phyloP scores from a whole-genome alignment of 495 filamentous ascomycete species.

The Neurospora cerealis region DNA sequence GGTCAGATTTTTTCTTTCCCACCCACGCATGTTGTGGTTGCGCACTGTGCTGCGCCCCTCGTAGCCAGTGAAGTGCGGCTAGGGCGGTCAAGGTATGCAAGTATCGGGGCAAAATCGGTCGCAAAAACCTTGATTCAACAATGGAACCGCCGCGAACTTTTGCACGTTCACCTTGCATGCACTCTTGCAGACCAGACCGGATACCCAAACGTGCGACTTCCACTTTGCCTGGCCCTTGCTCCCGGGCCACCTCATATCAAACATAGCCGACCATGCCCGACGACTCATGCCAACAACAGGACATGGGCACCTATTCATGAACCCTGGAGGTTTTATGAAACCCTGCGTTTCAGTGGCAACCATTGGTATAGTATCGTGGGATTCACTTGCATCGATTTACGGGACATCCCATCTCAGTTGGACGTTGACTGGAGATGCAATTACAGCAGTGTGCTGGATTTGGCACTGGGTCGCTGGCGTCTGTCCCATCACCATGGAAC shows the following conservation, averaged over 20 bases:
- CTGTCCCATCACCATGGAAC: background rate
- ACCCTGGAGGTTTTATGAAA: background rate
- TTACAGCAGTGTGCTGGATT: background rate
- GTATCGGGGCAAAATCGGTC: background rate
- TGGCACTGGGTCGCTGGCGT: background rate
- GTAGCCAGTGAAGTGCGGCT: background rate
- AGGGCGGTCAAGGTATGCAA: background rate
- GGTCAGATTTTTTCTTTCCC: slow-evolving; percentile 22
- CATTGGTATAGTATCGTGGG: background rate
- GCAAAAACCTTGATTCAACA: background rate
- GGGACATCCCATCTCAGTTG: background rate
- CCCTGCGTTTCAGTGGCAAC: background rate
- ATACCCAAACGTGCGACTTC: background rate
- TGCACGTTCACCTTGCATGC: background rate
- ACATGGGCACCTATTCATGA: background rate
- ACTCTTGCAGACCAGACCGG: background rate
- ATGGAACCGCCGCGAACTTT: background rate
- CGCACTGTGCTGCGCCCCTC: background rate
- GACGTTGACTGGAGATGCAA: background rate
- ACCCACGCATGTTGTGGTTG: background rate
- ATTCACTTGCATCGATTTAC: background rate
- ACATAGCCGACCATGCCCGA: background rate
- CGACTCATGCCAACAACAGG: background rate
- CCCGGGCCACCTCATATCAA: background rate
- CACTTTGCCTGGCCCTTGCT: background rate